Evolutionary conservation across 257 asterid species (phyloP).

Genomic region (Solanum peruvianum): DNA sequence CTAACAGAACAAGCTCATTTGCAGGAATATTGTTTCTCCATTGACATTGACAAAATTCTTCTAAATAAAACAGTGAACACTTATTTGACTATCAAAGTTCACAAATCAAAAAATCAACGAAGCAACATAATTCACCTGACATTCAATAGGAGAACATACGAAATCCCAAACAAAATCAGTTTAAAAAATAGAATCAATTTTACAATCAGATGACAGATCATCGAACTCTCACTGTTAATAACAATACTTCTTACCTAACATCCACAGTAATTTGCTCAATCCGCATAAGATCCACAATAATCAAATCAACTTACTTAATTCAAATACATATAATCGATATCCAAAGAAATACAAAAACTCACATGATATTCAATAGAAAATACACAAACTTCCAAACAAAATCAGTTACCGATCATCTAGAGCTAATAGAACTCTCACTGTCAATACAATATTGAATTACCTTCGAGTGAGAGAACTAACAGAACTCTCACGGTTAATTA

Average conservation of each 20-base stretch:
- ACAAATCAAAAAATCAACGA: background rate
- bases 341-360: background rate
- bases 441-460: background rate
- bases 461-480: background rate
- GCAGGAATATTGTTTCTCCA: background rate
- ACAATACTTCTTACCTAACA: background rate
- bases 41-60: background rate
- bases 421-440: background rate
- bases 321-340: background rate
- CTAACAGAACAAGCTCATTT: background rate
- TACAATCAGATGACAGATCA: background rate
- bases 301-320: background rate
- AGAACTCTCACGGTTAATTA: background rate
- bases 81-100: background rate
- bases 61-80: background rate
- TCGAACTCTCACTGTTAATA: background rate
- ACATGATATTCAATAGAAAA: background rate
- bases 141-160: background rate
- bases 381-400: background rate
- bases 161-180: background rate
- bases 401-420: background rate
- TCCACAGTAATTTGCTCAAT: no score
- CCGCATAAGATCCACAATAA: background rate
- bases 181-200: background rate
- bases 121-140: background rate